Evolutionary conservation across 306 rosid species (phyloP).

Genomic region (Begonia loranthoides): DNA sequence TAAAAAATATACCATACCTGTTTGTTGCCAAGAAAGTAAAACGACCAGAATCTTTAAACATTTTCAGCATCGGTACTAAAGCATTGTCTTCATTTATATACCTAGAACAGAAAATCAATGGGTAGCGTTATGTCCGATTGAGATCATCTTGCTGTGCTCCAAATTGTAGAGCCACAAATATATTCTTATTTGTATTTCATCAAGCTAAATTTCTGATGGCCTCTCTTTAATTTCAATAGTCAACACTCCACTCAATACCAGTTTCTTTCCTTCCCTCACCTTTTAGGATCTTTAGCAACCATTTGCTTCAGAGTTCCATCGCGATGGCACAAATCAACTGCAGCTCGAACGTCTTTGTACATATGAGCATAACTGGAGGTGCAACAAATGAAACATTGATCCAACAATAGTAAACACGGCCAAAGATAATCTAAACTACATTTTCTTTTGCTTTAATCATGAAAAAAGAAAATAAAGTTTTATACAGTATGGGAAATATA

Average conservation of each 20-base stretch:
- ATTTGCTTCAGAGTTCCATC: slow-evolving; percentile 96
- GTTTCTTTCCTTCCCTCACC: slow-evolving; percentile 27
- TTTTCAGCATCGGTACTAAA: slow-evolving; percentile 83
- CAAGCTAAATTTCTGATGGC: too few relatives aligned
- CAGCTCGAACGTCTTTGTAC: slow-evolving; percentile 98
- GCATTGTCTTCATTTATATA: slow-evolving; percentile 66
- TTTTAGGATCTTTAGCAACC: slow-evolving; percentile 87
- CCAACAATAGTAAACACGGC: not conserved
- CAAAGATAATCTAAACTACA: not conserved
- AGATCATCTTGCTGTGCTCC: not conserved
- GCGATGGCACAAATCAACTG: slow-evolving; percentile 95
- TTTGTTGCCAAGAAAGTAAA: slow-evolving; percentile 91
- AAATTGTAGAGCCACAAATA: not conserved
- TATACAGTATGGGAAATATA: not conserved
- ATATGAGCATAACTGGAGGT: slow-evolving; percentile 63
- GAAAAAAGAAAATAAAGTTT: not conserved
- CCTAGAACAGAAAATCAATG: slow-evolving; percentile 25
- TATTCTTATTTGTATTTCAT: not conserved
- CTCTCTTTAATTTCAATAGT: not conserved
- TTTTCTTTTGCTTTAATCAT: too few relatives aligned
- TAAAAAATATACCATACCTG: slow-evolving; percentile 69
- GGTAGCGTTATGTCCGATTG: not conserved
- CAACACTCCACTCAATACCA: not conserved
- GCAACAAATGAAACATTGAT: not conserved
- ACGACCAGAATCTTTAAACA: slow-evolving; percentile 88